A percentile compares a stretch with the other conserved stretches of the same genome.
phyloP scores from a whole-genome alignment of 2,329 filamentous ascomycete genomes.

The Pseudocercospora macadamiae region DNA sequence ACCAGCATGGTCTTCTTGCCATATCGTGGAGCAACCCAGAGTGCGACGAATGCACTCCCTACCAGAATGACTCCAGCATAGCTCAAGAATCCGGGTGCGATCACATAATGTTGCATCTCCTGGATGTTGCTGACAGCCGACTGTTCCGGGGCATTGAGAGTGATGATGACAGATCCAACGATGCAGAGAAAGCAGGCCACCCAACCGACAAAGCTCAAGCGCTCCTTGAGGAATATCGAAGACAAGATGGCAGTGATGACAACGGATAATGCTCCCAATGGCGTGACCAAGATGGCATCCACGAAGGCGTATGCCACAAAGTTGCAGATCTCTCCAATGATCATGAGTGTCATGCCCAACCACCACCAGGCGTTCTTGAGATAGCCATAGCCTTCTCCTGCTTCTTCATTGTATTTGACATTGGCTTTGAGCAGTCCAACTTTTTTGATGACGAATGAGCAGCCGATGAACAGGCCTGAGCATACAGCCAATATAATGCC shows the following conservation, averaged over 20 bases:
- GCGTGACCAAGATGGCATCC: conserved; percentile 92
- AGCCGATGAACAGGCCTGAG: conserved; percentile 90
- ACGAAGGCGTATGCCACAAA: conserved; percentile 97
- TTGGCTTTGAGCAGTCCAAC: conserved; percentile 88
- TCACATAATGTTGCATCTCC: conserved; percentile 86
- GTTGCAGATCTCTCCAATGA: conserved; percentile 93
- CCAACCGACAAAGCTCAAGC: conserved; percentile 92
- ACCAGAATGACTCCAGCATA: conserved; percentile 84
- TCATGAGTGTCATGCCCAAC: conserved; percentile 95
- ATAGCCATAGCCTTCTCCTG: conserved; percentile 95
- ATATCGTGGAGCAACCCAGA: conserved; percentile 83
- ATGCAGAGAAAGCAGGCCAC: conserved; percentile 96
- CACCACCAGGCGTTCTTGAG: conserved; percentile 96
- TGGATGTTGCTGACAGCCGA: conserved; percentile 86
- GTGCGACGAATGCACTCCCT: conserved; percentile 69
- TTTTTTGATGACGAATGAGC: conserved; percentile 96
- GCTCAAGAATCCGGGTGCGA: conserved; percentile 80
- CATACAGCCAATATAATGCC: conserved; percentile 83
- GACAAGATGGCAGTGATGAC: conserved; percentile 90
- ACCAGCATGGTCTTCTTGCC: conserved; percentile 98
- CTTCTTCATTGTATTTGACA: conserved; percentile 92
- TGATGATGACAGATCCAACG: conserved; percentile 88
- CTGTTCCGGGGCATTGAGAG: conserved; percentile 86
- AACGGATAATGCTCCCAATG: conserved; percentile 85
- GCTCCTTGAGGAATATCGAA: conserved; percentile 93